Base-by-base conservation (phyloP, 768 basidiomycete genomes). In the Mycena capillaripes region DNA sequence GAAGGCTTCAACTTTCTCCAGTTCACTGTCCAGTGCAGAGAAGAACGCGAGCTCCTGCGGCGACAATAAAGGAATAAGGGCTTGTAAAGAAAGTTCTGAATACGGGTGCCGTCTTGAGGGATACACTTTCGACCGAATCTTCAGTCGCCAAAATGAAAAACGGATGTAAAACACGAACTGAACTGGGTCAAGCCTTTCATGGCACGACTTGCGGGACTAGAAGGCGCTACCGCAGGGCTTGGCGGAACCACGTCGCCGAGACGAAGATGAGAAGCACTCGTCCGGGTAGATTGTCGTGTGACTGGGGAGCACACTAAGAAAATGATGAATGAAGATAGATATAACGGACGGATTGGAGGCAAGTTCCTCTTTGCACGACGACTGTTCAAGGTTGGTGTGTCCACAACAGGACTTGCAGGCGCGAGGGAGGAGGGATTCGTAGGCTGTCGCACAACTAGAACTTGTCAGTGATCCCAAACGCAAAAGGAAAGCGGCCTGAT, bases 1-100 rank as follows among this genome's bases (percentile, higher is more conserved):
- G 81, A 99, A 99, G 0, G 84, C 82, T 71, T 95, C 94, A 14
- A 98, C 90, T 81, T 97, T 98, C 29, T 92, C 90, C 6, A 98
- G 83, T 78, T 99, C 92, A 1, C 78, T 78, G 74, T 97, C 94
- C 8, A 98, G 86, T 30, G 90, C 84, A 1, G 89, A 87, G 72
- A 99, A 95, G 83, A 98, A 99, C 4, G 85, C 85, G 38, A 82
- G 78, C 77, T 97, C 93, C 27, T 88, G 82, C 0, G 89, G 84
- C 12, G 90, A 86, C 21, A 97, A 83, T 9, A 86, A 79, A 9
- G 87, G 84, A 21, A 93, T 78, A 34, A 94, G 80, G n/a, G 85
- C 83, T 29, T 82, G 82, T 17, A 91, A 71, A 16, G 89, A 81
- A 4, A 86, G 79, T 34, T 38, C 6, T 76, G 75, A 14, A 80